phyloP scores from a whole-genome alignment of 495 filamentous ascomycete species.

The Daldinia bambusicola region DNA sequence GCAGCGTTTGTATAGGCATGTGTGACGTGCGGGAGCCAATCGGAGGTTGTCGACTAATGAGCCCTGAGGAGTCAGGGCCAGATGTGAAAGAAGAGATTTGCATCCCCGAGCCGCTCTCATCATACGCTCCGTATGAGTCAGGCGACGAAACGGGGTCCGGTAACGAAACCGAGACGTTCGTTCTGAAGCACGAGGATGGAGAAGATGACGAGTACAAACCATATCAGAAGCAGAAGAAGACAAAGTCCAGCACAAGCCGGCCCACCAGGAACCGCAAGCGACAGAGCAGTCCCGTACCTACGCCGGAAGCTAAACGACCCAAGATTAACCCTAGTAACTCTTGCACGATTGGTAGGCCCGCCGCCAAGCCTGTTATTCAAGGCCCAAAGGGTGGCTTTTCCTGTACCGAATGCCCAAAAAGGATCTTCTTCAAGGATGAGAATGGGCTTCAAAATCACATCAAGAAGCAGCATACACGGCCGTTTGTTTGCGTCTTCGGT shows the following conservation, averaged over 20 bases:
- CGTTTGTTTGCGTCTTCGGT: constrained; percentile 81
- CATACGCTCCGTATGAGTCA: constrained; percentile 36
- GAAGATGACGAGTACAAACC: constrained; percentile 44
- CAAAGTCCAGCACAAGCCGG: constrained; percentile 25
- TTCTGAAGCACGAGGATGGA: constrained; percentile 35
- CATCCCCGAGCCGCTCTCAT: constrained; percentile 29
- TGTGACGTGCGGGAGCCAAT: constrained; percentile 27
- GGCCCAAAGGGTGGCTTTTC: constrained; percentile 37
- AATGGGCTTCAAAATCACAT: constrained; percentile 58
- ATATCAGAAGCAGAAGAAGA: constrained; percentile 30
- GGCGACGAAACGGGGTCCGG: constrained; percentile 23
- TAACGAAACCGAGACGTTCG: constrained; percentile 21
- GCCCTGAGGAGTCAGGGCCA: constrained; percentile 38
- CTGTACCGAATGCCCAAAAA: constrained; percentile 43
- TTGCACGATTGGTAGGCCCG: constrained; percentile 14
- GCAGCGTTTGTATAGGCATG: constrained; percentile 17
- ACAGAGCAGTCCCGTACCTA: constrained; percentile 23
- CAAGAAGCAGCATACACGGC: constrained; percentile 65
- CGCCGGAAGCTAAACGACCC: constrained; percentile 38
- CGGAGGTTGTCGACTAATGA: constrained; percentile 23
- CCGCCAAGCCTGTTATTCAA: constrained; percentile 36
- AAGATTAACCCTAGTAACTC: constrained; percentile 34
- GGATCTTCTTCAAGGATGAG: constrained; percentile 54
- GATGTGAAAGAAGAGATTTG: constrained; percentile 50
- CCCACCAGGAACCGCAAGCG: constrained; percentile 40